phyloP scores from a whole-genome alignment of 2,329 filamentous ascomycete species.

The Penicillium sclerotiorum region DNA sequence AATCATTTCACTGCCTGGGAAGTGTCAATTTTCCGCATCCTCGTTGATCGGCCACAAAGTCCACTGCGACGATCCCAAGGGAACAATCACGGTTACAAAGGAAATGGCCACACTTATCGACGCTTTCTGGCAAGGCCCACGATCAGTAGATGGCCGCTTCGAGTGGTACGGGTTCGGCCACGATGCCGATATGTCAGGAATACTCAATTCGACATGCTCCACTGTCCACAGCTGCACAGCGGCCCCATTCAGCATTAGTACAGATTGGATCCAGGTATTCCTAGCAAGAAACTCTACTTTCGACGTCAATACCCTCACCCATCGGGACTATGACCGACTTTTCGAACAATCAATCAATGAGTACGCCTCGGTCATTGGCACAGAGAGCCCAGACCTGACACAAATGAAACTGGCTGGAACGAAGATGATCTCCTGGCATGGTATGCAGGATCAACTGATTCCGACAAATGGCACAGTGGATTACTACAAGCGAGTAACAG shows the following conservation, averaged over 20 bases:
- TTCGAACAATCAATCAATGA: slow-evolving; percentile 6
- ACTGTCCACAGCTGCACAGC: too few species aligned
- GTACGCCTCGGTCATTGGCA: slow-evolving; percentile 12
- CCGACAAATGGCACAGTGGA: slow-evolving; percentile 16
- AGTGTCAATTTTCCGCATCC: slow-evolving; percentile 18
- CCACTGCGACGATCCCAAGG: not conserved
- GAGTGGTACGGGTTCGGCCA: too few species aligned
- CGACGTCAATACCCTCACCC: too few species aligned
- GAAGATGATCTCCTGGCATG: slow-evolving; percentile 18
- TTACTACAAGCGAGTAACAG: slow-evolving; percentile 8
- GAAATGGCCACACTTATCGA: too few species aligned
- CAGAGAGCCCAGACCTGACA: slow-evolving; percentile 5
- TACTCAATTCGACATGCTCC: too few species aligned
- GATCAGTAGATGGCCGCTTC: too few species aligned
- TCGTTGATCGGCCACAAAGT: slow-evolving; percentile 8
- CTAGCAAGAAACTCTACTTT: too few species aligned
- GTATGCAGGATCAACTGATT: slow-evolving; percentile 14
- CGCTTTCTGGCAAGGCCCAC: not conserved
- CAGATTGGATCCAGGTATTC: too few species aligned
- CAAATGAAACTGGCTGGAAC: slow-evolving; percentile 8
- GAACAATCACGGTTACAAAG: too few species aligned
- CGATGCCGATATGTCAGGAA: too few species aligned
- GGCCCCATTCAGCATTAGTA: too few species aligned
- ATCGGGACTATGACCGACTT: not conserved
- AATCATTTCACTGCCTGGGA: slow-evolving; percentile 22